Conservation (phyloP, 2,329 filamentous ascomycete species). For the Pleomassaria siparia region DNA sequence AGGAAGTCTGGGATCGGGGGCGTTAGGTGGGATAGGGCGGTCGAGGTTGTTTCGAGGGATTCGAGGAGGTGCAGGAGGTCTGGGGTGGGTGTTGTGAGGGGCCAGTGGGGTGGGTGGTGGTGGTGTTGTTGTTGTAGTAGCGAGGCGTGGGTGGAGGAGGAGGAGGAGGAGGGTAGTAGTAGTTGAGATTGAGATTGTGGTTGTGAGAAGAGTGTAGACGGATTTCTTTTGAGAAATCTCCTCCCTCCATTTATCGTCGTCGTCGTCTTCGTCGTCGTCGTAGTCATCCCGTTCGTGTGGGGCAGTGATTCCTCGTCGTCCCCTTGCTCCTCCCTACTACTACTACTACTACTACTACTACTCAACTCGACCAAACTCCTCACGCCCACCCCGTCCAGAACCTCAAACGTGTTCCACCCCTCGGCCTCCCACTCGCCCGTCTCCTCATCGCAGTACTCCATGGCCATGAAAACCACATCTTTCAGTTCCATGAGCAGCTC, state of each 20-base stretch:
- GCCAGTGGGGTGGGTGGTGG: background rate
- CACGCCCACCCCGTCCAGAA: conserved; percentile 32
- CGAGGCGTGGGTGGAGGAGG: background rate
- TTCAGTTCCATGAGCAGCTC: conserved; percentile 39
- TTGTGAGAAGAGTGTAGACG: conserved; percentile 5
- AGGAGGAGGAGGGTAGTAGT: conserved; percentile 24
- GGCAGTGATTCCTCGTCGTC: too few relatives aligned
- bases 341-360: background rate
- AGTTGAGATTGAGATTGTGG: conserved; percentile 9
- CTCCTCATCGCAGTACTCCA: conserved; percentile 26
- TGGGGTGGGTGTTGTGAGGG: background rate
- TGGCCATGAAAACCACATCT: conserved; percentile 31
- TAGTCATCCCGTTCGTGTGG: too few relatives aligned
- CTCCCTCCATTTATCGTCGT: background rate
- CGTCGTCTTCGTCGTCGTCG: too few relatives aligned
- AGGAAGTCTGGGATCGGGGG: conserved; percentile 31
- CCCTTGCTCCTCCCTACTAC: too few relatives aligned
- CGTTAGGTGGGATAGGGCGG: conserved; percentile 27
- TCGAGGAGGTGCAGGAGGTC: conserved; percentile 35
- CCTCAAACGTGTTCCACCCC: conserved; percentile 29
- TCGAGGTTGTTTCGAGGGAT: conserved; percentile 36
- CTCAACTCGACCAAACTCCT: conserved; percentile 20
- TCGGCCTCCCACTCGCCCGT: conserved; percentile 35
- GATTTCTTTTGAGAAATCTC: conserved; percentile 19
- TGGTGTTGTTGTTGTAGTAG: background rate